Conservation (phyloP, 495 filamentous ascomycete species). For the Penicillium alfredii region DNA sequence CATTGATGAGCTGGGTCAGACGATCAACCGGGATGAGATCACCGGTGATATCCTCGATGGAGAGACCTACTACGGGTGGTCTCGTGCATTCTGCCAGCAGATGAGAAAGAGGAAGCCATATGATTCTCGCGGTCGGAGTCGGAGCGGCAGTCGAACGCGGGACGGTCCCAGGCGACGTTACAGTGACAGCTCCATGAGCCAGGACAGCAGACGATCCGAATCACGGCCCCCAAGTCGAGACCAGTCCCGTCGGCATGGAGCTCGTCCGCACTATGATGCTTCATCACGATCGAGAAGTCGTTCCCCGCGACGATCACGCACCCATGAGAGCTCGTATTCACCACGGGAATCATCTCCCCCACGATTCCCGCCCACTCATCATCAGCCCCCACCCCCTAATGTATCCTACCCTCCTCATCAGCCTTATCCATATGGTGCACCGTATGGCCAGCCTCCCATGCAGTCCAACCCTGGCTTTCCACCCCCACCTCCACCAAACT, state of each 20-base stretch:
- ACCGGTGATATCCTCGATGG: slow-evolving; percentile 54
- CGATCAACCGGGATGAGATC: slow-evolving; percentile 52
- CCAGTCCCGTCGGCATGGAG: slow-evolving; percentile 21
- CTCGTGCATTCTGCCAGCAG: slow-evolving; percentile 67
- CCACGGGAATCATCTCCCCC: slow-evolving; percentile 27
- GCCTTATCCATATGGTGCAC: slow-evolving; percentile 19
- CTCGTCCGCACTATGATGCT: slow-evolving; percentile 10
- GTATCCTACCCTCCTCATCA: slow-evolving; percentile 14
- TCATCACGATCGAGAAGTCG: slow-evolving; percentile 18
- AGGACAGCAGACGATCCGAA: slow-evolving; percentile 27
- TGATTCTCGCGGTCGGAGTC: slow-evolving; percentile 18
- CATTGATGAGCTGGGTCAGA: slow-evolving; percentile 69
- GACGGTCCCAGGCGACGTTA: slow-evolving; percentile 40
- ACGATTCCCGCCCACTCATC: slow-evolving; percentile 25
- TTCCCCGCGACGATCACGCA: slow-evolving; percentile 26
- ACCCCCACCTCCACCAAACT: slow-evolving; percentile 44
- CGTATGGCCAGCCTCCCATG: slow-evolving; percentile 5
- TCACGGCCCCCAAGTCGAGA: slow-evolving; percentile 12
- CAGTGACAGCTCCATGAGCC: slow-evolving; percentile 43
- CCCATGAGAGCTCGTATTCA: slow-evolving; percentile 45
- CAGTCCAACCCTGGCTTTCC: slow-evolving; percentile 18
- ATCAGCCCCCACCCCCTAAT: slow-evolving; percentile 19
- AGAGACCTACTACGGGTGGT: slow-evolving; percentile 86
- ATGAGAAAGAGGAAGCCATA: slow-evolving; percentile 59
- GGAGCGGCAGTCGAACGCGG: slow-evolving; percentile 31